A percentile compares a stretch with the other conserved stretches of the same genome.
These are phyloP conservation scores for Mollisia scopiformis DNA, from an alignment of 2,329 filamentous ascomycete genomes.

Conservation along the genomic window DNA sequence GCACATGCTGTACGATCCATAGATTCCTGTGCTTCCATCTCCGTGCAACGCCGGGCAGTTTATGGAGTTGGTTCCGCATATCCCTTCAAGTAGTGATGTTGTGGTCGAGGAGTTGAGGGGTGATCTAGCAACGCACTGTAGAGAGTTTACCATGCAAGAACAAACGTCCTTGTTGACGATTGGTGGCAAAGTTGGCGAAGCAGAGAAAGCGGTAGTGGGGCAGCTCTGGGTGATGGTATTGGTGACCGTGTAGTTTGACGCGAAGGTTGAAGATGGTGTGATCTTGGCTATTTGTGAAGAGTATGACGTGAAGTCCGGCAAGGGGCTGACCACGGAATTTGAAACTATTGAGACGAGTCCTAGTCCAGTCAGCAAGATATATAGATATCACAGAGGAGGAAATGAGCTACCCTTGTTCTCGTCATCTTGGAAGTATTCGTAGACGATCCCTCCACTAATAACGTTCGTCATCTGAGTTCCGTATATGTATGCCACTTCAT, in stretches of 20 bases:
- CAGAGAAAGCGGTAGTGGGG: slow-evolving; percentile 34
- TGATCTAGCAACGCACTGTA: slow-evolving; percentile 62
- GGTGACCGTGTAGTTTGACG: slow-evolving; percentile 66
- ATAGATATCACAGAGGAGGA: background rate
- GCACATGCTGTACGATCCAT: slow-evolving; percentile 78
- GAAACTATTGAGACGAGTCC: slow-evolving; percentile 15
- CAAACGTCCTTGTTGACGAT: slow-evolving; percentile 77
- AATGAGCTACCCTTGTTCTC: slow-evolving; percentile 65
- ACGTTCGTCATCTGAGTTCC: slow-evolving; percentile 77
- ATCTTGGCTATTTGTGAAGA: slow-evolving; percentile 38
- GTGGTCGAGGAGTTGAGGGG: background rate
- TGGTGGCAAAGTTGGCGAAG: slow-evolving; percentile 70
- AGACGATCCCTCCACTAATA: slow-evolving; percentile 93
- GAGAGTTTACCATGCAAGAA: slow-evolving; percentile 75
- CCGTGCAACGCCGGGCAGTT: slow-evolving; percentile 3
- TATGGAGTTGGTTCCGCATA: slow-evolving; percentile 40
- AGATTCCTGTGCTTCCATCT: slow-evolving; percentile 67
- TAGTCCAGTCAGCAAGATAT: background rate
- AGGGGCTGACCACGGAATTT: slow-evolving; percentile 64
- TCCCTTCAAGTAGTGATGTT: background rate
- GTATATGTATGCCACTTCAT: slow-evolving; percentile 80
- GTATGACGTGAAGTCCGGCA: slow-evolving; percentile 69
- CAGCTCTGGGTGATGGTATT: slow-evolving; percentile 7
- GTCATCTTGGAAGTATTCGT: slow-evolving; percentile 83
- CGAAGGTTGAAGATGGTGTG: slow-evolving; percentile 58